These are phyloP conservation scores for Saturnispora serradocipensis DNA, from an alignment of 805 yeast species.

Conservation along the genomic window DNA sequence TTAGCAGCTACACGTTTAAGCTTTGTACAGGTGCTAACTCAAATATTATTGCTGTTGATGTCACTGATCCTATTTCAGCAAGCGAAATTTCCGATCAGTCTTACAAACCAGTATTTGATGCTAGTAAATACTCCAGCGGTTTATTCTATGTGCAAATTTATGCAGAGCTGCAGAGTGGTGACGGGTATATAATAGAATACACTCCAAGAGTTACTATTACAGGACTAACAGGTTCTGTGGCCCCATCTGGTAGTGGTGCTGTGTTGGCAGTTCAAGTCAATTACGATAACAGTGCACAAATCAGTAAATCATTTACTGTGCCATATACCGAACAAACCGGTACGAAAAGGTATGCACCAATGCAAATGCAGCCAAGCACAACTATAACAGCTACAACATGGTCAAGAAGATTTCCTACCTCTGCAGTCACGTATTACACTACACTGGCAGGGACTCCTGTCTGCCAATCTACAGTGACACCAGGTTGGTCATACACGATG, in stretches of 20 bases:
- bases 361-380: constrained; percentile 83
- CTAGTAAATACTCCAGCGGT: constrained; percentile 51
- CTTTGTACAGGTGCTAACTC: constrained; percentile 63
- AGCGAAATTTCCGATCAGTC: constrained; percentile 25
- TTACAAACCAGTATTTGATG: constrained; percentile 36
- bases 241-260: constrained; percentile 40
- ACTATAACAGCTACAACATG: constrained; percentile 58
- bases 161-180: constrained; percentile 33
- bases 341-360: constrained; percentile 72
- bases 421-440: constrained; percentile 54
- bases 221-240: constrained; percentile 61
- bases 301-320: constrained; percentile 48
- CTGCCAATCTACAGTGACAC: constrained; percentile 60
- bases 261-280: constrained; percentile 35
- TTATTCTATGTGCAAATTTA: constrained; percentile 63
- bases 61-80: constrained; percentile 26
- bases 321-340: constrained; percentile 80
- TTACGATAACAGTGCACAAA: constrained; percentile 23
- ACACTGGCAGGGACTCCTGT: constrained; percentile 37
- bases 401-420: constrained; percentile 58
- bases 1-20: constrained; percentile 38
- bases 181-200: constrained; percentile 53
- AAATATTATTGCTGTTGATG: constrained; percentile 33
- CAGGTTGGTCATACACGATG: constrained; percentile 72
- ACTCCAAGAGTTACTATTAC: constrained; percentile 53